These are phyloP conservation scores for Castanopsis chinensis DNA, from an alignment of 306 rosid species.

Conservation along the genomic window DNA sequence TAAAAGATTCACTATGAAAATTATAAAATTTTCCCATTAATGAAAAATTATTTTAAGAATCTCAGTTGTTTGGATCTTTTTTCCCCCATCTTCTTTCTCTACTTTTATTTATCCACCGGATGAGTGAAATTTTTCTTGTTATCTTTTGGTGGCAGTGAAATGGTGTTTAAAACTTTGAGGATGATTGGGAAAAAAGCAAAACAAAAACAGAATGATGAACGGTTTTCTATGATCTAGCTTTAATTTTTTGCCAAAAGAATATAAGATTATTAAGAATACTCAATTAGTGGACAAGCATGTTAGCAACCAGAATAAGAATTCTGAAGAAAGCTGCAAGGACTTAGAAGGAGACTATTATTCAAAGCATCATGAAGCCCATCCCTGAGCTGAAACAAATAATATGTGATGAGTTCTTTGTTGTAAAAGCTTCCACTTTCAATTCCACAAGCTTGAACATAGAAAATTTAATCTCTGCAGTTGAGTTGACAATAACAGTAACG, in stretches of 20 bases:
- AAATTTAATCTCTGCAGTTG: conserved; percentile 30
- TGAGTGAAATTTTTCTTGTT: not conserved
- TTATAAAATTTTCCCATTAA: not conserved
- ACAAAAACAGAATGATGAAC: not conserved
- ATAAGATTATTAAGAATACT: not conserved
- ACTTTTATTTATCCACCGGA: not conserved
- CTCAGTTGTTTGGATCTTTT: not conserved
- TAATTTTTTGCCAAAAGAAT: not conserved
- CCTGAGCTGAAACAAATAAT: conserved; percentile 29
- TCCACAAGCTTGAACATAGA: conserved; percentile 34
- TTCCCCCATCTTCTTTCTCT: not conserved
- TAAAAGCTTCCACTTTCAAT: conserved; percentile 19
- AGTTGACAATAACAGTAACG: conserved; percentile 31
- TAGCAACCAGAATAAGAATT: conserved; percentile 26
- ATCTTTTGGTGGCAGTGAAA: not conserved
- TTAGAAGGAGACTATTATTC: conserved; percentile 17
- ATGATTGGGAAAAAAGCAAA: not conserved
- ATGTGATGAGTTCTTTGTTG: conserved; percentile 8
- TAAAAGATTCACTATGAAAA: not conserved
- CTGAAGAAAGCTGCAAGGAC: conserved; percentile 22
- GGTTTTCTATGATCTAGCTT: not conserved
- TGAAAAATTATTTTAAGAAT: not conserved
- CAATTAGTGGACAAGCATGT: not conserved
- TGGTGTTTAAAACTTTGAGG: not conserved
- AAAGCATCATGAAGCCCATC: conserved; percentile 11